Evolutionary conservation across 331 rosid species (phyloP), one percentile per base, ranked within the genome.

Genomic region (Rosa hybrid): DNA sequence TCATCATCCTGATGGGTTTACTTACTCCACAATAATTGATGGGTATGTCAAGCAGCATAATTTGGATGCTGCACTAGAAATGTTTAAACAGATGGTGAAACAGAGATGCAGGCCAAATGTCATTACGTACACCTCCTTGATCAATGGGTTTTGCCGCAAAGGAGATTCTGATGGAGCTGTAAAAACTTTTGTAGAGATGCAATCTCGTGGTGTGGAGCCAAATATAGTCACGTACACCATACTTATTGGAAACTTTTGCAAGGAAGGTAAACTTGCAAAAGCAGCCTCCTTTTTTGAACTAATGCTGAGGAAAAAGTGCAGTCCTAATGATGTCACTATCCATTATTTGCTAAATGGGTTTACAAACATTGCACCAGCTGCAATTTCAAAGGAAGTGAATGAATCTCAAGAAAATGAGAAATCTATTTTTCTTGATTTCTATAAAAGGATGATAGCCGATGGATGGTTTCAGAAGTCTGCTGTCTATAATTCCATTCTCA

Each of bases 261-360:
- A 89, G 84, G 88, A 79, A 63, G 80, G 89, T 81, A 89, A 84
- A 74, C 90, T 80, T 57, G 88, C 86, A 77, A 89, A 87, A 57
- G 98, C 96, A 53, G 90, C 91, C 48, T 89, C 84, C 41, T 79
- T 83, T 84, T 92, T 94, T 71, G 96, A 94, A 74, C 83, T 83
- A 81, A 94, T 94, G 98, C 86, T 94, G 84, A 81, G 67, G 74
- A 87, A 77, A 21, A 86, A 81, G 72, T 94, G 96, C 83, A 75
- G 78, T 82, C 96, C 98, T 57, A 91, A 86, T 84, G 96, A 89
- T 70, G 87, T 72, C 51, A 91, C 92, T 44, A 89, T 88, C 81
- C 88, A 94, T 88, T 89, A 92, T 78, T 84, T 94, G 75, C 82
- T 89, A 75, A 92, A 90, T 84, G 96, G 98, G 76, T 94, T 92